Percentiles rank a stretch among this genome's conserved stretches.
These are phyloP conservation scores for Ogataea dorogensis DNA, from an alignment of 805 yeast genomes.

Conservation along the genomic window DNA sequence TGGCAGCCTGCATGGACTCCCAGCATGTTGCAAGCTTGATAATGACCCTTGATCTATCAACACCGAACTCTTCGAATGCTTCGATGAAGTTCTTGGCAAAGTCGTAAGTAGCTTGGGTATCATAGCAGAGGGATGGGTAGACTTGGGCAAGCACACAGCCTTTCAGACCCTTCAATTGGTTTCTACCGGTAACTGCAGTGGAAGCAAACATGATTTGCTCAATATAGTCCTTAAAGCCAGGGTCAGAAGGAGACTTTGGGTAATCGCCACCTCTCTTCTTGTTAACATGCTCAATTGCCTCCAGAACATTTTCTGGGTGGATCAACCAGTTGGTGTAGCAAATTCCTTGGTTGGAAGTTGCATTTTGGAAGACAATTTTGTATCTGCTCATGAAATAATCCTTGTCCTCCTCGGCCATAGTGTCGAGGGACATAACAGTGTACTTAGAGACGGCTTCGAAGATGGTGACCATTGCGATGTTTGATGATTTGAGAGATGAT, in stretches of 20 bases:
- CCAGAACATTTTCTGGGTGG: conserved; percentile 23
- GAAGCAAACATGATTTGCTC: conserved; percentile 20
- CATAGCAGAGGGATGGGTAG: conserved; percentile 27
- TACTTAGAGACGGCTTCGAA: conserved; percentile 22
- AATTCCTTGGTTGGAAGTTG: conserved; percentile 32
- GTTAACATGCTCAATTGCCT: conserved; percentile 21
- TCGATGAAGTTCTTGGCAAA: conserved; percentile 30
- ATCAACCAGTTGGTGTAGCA: conserved; percentile 23
- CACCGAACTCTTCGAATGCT: conserved; percentile 35
- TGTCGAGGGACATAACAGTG: conserved; percentile 26
- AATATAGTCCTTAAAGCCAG: conserved; percentile 14
- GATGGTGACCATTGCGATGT: conserved; percentile 5
- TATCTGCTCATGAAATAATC: conserved; percentile 16
- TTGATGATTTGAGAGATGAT: background rate
- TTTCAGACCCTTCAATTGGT: conserved; percentile 23
- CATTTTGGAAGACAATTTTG: conserved; percentile 24
- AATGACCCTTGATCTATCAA: conserved; percentile 31
- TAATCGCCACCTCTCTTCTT: conserved; percentile 11
- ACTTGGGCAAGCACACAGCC: conserved; percentile 31
- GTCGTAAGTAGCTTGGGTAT: conserved; percentile 26
- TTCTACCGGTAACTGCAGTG: conserved; percentile 27
- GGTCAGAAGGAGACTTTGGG: conserved; percentile 19
- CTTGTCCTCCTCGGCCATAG: conserved; percentile 25
- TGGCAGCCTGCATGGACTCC: conserved; percentile 36
- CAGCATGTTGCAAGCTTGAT: conserved; percentile 37